Conservation (phyloP, 2,329 filamentous ascomycete genomes). For the Ambrosiella xylebori region DNA sequence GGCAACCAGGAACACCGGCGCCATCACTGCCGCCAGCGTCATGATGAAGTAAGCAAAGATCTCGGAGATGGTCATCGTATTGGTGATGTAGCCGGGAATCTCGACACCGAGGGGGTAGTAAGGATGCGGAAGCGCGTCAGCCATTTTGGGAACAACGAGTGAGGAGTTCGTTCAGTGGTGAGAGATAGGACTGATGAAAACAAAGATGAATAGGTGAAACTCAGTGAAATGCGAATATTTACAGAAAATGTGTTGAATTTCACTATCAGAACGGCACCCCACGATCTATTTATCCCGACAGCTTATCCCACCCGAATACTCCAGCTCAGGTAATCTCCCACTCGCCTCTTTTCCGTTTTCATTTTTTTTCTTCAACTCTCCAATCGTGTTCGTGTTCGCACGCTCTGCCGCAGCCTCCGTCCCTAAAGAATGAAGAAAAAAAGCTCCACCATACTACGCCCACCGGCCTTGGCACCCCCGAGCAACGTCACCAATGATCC, state of each 20-base stretch:
- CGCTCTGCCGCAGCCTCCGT: not conserved
- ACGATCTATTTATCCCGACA: not conserved
- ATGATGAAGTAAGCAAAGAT: slow-evolving; percentile 43
- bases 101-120: slow-evolving; percentile 52
- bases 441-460: no score
- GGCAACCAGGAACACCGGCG: slow-evolving; percentile 34
- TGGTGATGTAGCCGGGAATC: slow-evolving; percentile 48
- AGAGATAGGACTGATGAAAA: not conserved
- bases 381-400: not conserved
- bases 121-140: slow-evolving; percentile 22
- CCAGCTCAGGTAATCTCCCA: no score
- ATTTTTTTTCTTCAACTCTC: not conserved
- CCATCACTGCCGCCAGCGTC: slow-evolving; percentile 39
- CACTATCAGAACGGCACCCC: not conserved
- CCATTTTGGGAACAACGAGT: not conserved
- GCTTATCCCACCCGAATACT: no score
- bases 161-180: not conserved
- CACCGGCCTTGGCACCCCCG: no score
- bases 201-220: not conserved
- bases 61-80: slow-evolving; percentile 40
- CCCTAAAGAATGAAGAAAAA: not conserved
- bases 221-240: not conserved
- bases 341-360: not conserved
- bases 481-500: no score
- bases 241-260: not conserved